Evolutionary conservation across 495 filamentous ascomycete species (phyloP).

Genomic region (Achaetomiella virescens): DNA sequence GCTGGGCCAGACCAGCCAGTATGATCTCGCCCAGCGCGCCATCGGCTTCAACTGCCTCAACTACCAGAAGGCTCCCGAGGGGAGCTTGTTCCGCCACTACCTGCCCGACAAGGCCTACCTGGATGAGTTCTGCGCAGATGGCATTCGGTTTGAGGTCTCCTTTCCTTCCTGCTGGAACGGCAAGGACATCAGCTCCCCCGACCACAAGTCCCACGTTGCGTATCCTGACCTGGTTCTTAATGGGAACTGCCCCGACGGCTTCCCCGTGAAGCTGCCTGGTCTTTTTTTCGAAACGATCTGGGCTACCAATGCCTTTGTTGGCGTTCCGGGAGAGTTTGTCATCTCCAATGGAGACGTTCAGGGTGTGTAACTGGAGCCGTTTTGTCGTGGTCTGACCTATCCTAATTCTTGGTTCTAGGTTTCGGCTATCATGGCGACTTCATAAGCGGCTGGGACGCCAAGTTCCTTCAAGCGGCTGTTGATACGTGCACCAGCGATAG

Average conservation of each 20-base stretch:
- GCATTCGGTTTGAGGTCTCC: slow-evolving; percentile 74
- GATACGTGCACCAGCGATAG: slow-evolving; percentile 50
- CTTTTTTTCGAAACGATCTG: slow-evolving; percentile 89
- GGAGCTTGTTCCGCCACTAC: slow-evolving; percentile 70
- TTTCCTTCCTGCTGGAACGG: slow-evolving; percentile 94
- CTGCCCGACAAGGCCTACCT: slow-evolving; percentile 73
- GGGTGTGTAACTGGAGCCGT: slow-evolving; percentile 38
- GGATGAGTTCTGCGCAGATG: slow-evolving; percentile 68
- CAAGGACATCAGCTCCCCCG: slow-evolving; percentile 49
- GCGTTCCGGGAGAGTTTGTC: slow-evolving; percentile 65
- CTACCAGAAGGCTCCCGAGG: slow-evolving; percentile 57
- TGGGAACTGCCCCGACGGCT: slow-evolving; percentile 71
- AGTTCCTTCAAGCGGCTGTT: slow-evolving; percentile 54
- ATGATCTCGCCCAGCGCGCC: slow-evolving; percentile 67
- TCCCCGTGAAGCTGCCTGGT: slow-evolving; percentile 60
- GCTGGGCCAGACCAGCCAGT: slow-evolving; percentile 53
- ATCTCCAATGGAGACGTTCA: slow-evolving; percentile 76
- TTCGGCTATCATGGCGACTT: slow-evolving; percentile 85
- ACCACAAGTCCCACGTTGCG: slow-evolving; percentile 69
- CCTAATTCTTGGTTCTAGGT: slow-evolving; percentile 37
- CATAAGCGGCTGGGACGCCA: slow-evolving; percentile 69
- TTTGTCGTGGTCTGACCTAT: no score
- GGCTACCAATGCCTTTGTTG: slow-evolving; percentile 64
- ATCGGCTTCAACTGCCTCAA: slow-evolving; percentile 90
- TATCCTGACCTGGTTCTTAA: slow-evolving; percentile 70